Evolutionary conservation across 2,329 filamentous ascomycete species (phyloP).

Genomic region (Botryotinia globosa): DNA sequence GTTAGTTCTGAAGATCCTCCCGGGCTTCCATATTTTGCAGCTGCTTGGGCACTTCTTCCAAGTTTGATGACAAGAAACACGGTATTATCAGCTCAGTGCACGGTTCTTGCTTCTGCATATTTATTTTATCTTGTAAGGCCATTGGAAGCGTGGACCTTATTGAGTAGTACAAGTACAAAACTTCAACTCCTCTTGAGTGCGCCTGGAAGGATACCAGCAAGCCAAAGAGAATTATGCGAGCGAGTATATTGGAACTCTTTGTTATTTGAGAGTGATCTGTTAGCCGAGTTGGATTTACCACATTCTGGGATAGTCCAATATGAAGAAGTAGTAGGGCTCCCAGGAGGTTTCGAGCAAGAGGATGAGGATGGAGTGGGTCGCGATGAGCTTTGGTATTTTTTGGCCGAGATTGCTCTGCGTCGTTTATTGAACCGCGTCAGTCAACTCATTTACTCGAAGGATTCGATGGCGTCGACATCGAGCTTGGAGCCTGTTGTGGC

Average conservation of each 20-base stretch:
- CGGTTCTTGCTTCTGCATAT: slow-evolving; percentile 77
- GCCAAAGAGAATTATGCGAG: slow-evolving; percentile 70
- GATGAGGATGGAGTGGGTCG: slow-evolving; percentile 65
- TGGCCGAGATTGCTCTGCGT: slow-evolving; percentile 77
- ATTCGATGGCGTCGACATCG: slow-evolving; percentile 67
- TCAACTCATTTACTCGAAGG: slow-evolving; percentile 75
- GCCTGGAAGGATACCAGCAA: slow-evolving; percentile 65
- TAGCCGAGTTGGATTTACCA: slow-evolving; percentile 76
- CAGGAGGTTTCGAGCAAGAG: slow-evolving; percentile 68
- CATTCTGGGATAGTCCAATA: slow-evolving; percentile 81
- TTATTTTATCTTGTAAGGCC: slow-evolving; percentile 79
- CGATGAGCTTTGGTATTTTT: slow-evolving; percentile 82
- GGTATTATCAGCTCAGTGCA: slow-evolving; percentile 75
- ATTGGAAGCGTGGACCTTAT: slow-evolving; percentile 76
- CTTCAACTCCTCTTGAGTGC: slow-evolving; percentile 74
- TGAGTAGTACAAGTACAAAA: slow-evolving; percentile 79
- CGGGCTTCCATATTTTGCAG: slow-evolving; percentile 75
- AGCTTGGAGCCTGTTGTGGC: slow-evolving; percentile 74
- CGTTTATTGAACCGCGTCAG: slow-evolving; percentile 75
- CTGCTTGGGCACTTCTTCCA: slow-evolving; percentile 74
- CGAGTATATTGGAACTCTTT: slow-evolving; percentile 83
- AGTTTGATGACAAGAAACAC: slow-evolving; percentile 78
- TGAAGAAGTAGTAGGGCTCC: slow-evolving; percentile 75
- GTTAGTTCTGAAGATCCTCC: slow-evolving; percentile 68
- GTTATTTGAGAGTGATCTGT: slow-evolving; percentile 75